Evolutionary conservation across 2,329 filamentous ascomycete species (phyloP).

Genomic region (Penicillium expansum): DNA sequence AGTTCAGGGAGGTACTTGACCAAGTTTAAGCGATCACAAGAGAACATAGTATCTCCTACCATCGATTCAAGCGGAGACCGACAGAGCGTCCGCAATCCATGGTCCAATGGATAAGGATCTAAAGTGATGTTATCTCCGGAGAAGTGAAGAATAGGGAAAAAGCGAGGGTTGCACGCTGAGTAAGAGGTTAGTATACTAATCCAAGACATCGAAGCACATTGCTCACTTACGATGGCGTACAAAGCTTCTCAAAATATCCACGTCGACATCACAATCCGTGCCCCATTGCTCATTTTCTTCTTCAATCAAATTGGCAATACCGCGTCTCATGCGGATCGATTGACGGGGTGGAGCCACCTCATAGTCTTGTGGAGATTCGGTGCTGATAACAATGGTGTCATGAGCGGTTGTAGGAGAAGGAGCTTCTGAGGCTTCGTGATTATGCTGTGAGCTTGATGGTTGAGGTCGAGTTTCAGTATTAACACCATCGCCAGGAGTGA

Average conservation of each 20-base stretch:
- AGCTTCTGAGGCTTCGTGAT: not conserved
- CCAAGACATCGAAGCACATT: not conserved
- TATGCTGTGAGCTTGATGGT: not conserved
- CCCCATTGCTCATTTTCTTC: slow-evolving; percentile 15
- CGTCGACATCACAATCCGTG: slow-evolving; percentile 12
- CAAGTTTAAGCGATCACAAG: slow-evolving; percentile 56
- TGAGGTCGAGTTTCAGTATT: not conserved
- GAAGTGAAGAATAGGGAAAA: slow-evolving; percentile 45
- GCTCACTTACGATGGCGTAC: slow-evolving; percentile 16
- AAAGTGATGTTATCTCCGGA: slow-evolving; percentile 41
- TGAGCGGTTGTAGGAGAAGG: not conserved
- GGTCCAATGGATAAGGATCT: slow-evolving; percentile 33
- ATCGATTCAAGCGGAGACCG: slow-evolving; percentile 30
- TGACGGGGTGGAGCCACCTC: not conserved
- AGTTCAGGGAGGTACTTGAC: slow-evolving; percentile 57
- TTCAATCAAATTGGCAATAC: slow-evolving; percentile 13
- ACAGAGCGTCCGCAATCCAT: slow-evolving; percentile 33
- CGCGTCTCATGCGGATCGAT: not conserved
- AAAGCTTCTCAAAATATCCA: not conserved
- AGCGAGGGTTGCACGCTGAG: slow-evolving; percentile 22
- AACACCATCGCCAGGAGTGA: slow-evolving; percentile 27
- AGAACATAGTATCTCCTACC: slow-evolving; percentile 21
- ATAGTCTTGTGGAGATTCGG: not conserved
- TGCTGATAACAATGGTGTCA: not conserved
- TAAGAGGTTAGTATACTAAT: not conserved